Percentiles rank a stretch among this genome's conserved stretches.
Conservation (phyloP, 2,329 filamentous ascomycete genomes). For the Aureobasidium lini region DNA sequence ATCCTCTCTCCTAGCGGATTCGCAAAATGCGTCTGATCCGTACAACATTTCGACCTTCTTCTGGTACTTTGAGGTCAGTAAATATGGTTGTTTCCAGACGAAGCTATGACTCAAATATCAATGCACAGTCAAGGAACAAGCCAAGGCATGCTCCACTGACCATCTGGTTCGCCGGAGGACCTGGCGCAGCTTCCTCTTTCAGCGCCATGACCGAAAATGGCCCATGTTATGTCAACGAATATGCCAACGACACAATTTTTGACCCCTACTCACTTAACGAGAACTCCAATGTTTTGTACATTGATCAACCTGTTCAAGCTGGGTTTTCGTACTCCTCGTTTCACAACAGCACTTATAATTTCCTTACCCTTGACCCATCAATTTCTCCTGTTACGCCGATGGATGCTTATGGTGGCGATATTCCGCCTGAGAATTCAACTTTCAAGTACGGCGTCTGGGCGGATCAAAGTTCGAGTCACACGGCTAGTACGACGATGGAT, state of each 20-base stretch:
- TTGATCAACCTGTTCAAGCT: constrained; percentile 33
- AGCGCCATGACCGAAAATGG: constrained; percentile 55
- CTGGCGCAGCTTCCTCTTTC: constrained; percentile 55
- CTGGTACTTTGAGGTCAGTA: constrained; percentile 47
- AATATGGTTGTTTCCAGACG: neutral
- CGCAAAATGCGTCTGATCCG: constrained; percentile 33
- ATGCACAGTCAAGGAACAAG: constrained; percentile 34
- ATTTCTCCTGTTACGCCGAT: constrained; percentile 24
- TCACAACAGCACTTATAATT: constrained; percentile 51
- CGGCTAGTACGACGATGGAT: constrained; percentile 32
- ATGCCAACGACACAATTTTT: constrained; percentile 34
- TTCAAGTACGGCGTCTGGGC: constrained; percentile 21
- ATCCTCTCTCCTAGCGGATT: neutral
- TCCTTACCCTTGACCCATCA: constrained; percentile 29
- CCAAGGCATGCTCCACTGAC: constrained; percentile 43
- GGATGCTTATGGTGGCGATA: constrained; percentile 14
- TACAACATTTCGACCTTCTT: constrained; percentile 35
- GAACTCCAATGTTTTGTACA: constrained; percentile 33
- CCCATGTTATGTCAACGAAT: constrained; percentile 36
- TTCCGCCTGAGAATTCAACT: constrained; percentile 20
- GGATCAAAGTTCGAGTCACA: constrained; percentile 17
- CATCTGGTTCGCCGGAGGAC: constrained; percentile 59
- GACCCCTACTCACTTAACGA: constrained; percentile 40
- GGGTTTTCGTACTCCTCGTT: constrained; percentile 41
- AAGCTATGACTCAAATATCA: neutral